A percentile compares a stretch with the other conserved stretches of the same genome.
Conservation (phyloP, 345 rosid species). For the Syzygium aqueum region DNA sequence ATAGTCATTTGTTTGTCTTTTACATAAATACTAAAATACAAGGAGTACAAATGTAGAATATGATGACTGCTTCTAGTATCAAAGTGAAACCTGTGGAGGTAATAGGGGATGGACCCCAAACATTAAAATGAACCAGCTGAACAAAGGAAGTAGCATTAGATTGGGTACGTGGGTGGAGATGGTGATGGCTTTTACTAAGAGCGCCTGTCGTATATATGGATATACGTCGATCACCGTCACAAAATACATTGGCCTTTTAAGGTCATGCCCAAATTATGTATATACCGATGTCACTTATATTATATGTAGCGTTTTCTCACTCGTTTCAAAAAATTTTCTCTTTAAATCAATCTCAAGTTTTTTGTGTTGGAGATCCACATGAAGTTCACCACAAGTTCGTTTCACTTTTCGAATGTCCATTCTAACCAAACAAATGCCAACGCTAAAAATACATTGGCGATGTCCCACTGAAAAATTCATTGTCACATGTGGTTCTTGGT, state of each 20-base stretch:
- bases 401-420: background rate
- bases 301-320: background rate
- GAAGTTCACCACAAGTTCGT: background rate
- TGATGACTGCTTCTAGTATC: too few species aligned
- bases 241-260: background rate
- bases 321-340: background rate
- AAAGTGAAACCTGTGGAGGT: too few species aligned
- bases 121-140: too few species aligned
- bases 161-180: too few species aligned
- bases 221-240: background rate
- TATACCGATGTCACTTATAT: background rate
- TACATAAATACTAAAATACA: background rate
- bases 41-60: too few species aligned
- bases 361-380: background rate
- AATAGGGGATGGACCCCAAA: too few species aligned
- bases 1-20: background rate
- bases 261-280: background rate
- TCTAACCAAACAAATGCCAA: background rate
- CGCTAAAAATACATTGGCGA: background rate
- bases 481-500: background rate
- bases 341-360: background rate
- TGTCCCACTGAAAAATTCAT: background rate
- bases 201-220: too few species aligned
- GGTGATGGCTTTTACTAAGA: too few species aligned
- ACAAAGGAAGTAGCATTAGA: too few species aligned